Percentiles rank a stretch among this genome's conserved stretches.
Conservation (phyloP, 1,284 basidiomycete genomes). For the Ustilago nuda region DNA sequence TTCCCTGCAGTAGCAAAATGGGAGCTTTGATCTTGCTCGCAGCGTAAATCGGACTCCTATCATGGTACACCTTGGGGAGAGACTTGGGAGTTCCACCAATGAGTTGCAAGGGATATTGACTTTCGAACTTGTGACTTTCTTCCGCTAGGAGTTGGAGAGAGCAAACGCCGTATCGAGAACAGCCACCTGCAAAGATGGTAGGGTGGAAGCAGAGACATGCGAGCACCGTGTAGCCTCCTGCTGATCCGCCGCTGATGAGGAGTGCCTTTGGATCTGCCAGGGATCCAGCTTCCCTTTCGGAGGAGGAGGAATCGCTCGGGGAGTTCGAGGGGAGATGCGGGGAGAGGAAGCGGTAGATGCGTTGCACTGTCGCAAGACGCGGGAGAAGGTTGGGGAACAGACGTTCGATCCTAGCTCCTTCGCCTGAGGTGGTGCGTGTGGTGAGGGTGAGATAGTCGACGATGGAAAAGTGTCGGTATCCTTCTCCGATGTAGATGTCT, state of each 20-base stretch:
- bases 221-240: constrained; percentile 76
- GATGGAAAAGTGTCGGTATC: constrained; percentile 51
- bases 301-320: too few species aligned
- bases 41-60: constrained; percentile 73
- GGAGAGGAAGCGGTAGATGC: constrained; percentile 36
- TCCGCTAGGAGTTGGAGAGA: constrained; percentile 29
- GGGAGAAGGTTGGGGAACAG: constrained; percentile 50
- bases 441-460: constrained; percentile 56
- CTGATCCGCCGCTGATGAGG: constrained; percentile 68
- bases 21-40: constrained; percentile 74
- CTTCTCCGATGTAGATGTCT: constrained; percentile 58
- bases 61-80: constrained; percentile 72
- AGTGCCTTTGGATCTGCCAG: constrained; percentile 35
- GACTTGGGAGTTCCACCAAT: constrained; percentile 74
- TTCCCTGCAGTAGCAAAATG: constrained; percentile 74
- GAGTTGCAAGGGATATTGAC: constrained; percentile 73
- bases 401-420: constrained; percentile 13
- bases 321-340: constrained; percentile 21
- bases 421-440: not conserved
- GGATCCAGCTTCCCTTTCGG: not conserved
- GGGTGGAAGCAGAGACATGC: constrained; percentile 70
- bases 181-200: constrained; percentile 38
- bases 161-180: constrained; percentile 43
- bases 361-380: constrained; percentile 24
- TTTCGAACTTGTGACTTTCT: constrained; percentile 78